Conservation (phyloP, 495 filamentous ascomycete genomes). For the Sordaria brevicollis region DNA sequence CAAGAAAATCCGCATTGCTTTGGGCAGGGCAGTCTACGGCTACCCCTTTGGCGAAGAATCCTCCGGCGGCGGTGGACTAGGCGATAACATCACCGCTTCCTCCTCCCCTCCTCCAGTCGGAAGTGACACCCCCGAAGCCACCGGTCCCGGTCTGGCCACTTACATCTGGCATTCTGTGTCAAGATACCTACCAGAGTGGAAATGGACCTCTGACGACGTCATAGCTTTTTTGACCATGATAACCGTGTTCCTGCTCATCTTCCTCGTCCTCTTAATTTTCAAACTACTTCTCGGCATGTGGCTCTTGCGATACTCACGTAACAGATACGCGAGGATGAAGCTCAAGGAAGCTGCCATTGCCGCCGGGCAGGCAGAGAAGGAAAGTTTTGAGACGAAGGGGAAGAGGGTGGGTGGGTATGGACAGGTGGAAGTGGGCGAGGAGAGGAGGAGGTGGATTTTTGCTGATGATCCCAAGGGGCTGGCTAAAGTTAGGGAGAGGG, state of each 20-base stretch:
- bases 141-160: slow-evolving; percentile 9
- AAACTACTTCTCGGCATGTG: slow-evolving; percentile 82
- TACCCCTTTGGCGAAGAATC: slow-evolving; percentile 21
- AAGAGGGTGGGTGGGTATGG: slow-evolving; percentile 73
- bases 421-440: slow-evolving; percentile 77
- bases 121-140: not conserved
- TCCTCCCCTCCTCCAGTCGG: not conserved
- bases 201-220: slow-evolving; percentile 47
- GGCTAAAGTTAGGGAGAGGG: slow-evolving; percentile 57
- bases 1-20: slow-evolving; percentile 58
- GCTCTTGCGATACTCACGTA: slow-evolving; percentile 61
- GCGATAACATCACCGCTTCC: slow-evolving; percentile 1
- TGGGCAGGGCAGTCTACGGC: slow-evolving; percentile 57
- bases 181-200: slow-evolving; percentile 1
- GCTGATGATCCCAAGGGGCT: slow-evolving; percentile 68
- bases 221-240: slow-evolving; percentile 64
- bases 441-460: slow-evolving; percentile 79
- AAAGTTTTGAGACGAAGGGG: slow-evolving; percentile 55
- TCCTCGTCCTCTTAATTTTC: slow-evolving; percentile 64
- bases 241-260: slow-evolving; percentile 68
- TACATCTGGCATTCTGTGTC: slow-evolving; percentile 21
- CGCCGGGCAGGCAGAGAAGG: slow-evolving; percentile 34
- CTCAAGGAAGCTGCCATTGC: slow-evolving; percentile 45
- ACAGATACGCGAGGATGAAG: slow-evolving; percentile 74
- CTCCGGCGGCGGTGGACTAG: slow-evolving; percentile 9